Percentiles rank a stretch among this genome's conserved stretches.
phyloP scores from a whole-genome alignment of 2,329 filamentous ascomycete species.

The Lomentospora prolificans region DNA sequence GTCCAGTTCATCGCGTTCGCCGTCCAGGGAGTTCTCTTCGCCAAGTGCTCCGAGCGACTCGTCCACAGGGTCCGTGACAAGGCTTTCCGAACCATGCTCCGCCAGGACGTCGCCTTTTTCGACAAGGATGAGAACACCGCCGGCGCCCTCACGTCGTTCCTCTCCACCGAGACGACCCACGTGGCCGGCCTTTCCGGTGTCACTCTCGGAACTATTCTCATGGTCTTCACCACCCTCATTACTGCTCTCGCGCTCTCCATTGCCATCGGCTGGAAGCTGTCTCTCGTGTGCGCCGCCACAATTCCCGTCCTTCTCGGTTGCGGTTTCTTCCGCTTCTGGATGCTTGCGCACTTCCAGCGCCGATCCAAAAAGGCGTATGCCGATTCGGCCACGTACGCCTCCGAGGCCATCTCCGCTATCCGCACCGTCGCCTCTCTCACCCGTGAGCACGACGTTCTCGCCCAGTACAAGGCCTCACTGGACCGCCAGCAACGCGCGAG shows the following conservation, averaged over 20 bases:
- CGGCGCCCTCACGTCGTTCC: conserved; percentile 77
- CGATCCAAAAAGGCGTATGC: conserved; percentile 74
- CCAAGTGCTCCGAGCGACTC: conserved; percentile 76
- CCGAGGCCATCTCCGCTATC: conserved; percentile 88
- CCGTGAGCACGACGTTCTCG: conserved; percentile 70
- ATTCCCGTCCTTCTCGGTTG: conserved; percentile 70
- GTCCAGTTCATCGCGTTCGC: conserved; percentile 61
- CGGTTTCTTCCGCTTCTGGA: conserved; percentile 81
- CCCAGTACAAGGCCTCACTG: conserved; percentile 59
- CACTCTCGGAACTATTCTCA: conserved; percentile 77
- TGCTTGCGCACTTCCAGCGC: conserved; percentile 68
- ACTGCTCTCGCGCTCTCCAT: conserved; percentile 61
- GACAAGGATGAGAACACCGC: conserved; percentile 83
- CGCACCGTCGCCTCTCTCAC: conserved; percentile 88
- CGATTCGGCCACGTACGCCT: conserved; percentile 74
- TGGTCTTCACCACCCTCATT: conserved; percentile 70
- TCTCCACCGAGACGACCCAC: conserved; percentile 83
- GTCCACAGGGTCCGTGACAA: conserved; percentile 73
- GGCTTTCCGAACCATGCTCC: conserved; percentile 78
- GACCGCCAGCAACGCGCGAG: conserved; percentile 57
- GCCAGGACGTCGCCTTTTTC: conserved; percentile 89
- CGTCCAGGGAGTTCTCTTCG: conserved; percentile 64
- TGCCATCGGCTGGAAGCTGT: conserved; percentile 80
- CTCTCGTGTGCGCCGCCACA: conserved; percentile 69
- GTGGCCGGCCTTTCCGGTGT: conserved; percentile 79